Base-by-base conservation (phyloP, 805 yeast species). In the Teunomyces pallodes region DNA sequence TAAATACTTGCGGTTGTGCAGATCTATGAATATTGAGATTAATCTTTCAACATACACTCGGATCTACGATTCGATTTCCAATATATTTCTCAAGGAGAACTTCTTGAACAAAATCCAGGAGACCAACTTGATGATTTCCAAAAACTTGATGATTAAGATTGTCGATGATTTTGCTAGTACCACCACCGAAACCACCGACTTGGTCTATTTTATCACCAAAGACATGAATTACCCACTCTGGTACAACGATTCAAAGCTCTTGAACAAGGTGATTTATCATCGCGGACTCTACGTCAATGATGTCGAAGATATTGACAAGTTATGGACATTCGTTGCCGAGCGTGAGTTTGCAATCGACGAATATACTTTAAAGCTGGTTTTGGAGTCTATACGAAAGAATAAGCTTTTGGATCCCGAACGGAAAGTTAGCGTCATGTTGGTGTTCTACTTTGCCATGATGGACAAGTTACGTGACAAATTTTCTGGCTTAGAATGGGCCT, bases 81-180 rank as follows among this genome's bases (percentile, higher is more conserved):
- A 71, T 51, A 60, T 71, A 6, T 71, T 67, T 39, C 52, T 73
- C n/a, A 67, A 69, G 42, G 77, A 73, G 47, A 49, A 55, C 29
- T 67, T 68, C 36, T 56, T 73, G 36, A 65, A 66, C 49, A 59
- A 58, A 42, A 59, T 73, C 31, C 63, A 63, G 43, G 51, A 57
- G 36, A 53, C 66, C 10, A 60, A 63, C 28, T 53, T 73, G 20
- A 76, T 76, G 6, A 56, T 73, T 5, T 66, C 63, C 60, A 54
- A 56, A 38, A 61, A 62, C 32, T 52, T 72, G 50, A 47, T 63
- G 40, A 47, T 64, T 14, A 53, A 60, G 39, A 63, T 73, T 2
- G 49, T 73, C 10, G 69, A 65, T 36, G 78, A 73, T 51, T 73
- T 63, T 47, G 51, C 64, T 43, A 50, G 53, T 20, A 65, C 72